phyloP scores from a whole-genome alignment of 1,284 basidiomycete genomes.

The Thelephora terrestris region DNA sequence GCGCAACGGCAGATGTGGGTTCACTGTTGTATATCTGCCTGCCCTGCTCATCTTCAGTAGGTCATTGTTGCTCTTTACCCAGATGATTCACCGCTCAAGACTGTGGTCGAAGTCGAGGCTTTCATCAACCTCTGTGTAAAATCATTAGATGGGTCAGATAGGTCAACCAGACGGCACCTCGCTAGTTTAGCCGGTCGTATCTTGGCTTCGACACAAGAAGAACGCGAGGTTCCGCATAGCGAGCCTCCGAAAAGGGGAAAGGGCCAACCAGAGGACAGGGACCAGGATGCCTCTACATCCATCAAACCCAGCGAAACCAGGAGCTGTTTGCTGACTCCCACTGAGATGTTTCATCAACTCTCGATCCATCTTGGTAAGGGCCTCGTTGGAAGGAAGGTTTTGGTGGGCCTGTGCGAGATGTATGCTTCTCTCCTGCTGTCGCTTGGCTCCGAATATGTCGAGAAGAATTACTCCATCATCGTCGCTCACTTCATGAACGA shows the following conservation, averaged over 20 bases:
- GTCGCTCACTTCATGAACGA: conserved; percentile 75
- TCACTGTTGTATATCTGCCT: conserved; percentile 1
- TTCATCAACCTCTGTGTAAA: conserved; percentile 64
- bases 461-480: conserved; percentile 75
- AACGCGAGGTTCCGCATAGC: conserved; percentile 40
- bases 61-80: conserved; percentile 59
- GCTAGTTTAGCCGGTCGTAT: conserved; percentile 77
- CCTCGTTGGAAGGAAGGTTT: conserved; percentile 55
- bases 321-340: conserved; percentile 58
- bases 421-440: conserved; percentile 73
- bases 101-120: conserved; percentile 64
- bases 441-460: conserved; percentile 75
- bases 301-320: conserved; percentile 50
- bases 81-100: conserved; percentile 39
- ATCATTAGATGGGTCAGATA: conserved; percentile 76
- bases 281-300: conserved; percentile 45
- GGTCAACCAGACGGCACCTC: conserved; percentile 72
- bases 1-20: conserved; percentile 70
- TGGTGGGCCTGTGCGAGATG: conserved; percentile 84
- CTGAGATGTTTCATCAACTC: conserved; percentile 77
- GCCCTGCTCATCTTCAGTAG: conserved; percentile 25
- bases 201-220: conserved; percentile 77
- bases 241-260: conserved; percentile 53
- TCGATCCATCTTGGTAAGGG: conserved; percentile 75
- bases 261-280: conserved; percentile 46